phyloP scores from a whole-genome alignment of 2,329 filamentous ascomycete genomes.

The Atkinsonella hypoxylon region DNA sequence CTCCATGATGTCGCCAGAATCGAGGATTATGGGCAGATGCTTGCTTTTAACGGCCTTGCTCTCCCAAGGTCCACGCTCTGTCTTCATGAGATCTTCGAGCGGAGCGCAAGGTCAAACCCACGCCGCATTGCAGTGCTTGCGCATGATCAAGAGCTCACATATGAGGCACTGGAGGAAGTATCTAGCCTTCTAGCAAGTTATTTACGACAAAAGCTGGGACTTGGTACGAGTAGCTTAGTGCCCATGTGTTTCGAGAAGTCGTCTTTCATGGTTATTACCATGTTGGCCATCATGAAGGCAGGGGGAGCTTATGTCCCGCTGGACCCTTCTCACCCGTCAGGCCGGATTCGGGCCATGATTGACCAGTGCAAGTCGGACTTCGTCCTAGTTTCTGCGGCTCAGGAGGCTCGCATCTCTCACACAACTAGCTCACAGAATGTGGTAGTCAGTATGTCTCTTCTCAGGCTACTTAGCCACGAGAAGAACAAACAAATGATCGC shows the following conservation, averaged over 20 bases:
- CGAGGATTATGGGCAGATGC: neutral
- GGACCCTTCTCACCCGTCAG: neutral
- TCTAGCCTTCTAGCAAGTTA: neutral
- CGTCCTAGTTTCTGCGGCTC: neutral
- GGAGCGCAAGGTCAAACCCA: neutral
- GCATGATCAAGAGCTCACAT: conserved; percentile 5
- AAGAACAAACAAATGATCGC: neutral
- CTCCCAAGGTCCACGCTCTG: neutral
- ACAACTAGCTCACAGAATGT: neutral
- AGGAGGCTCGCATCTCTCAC: neutral
- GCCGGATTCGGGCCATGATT: neutral
- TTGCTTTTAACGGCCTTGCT: neutral
- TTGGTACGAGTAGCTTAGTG: neutral
- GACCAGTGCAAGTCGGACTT: neutral
- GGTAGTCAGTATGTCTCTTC: neutral
- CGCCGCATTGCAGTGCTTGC: conserved; percentile 6
- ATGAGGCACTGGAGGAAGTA: neutral
- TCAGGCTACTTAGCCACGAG: neutral
- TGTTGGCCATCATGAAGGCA: neutral
- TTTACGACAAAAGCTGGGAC: neutral
- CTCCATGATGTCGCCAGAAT: neutral
- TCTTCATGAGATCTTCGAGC: neutral
- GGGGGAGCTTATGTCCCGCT: neutral
- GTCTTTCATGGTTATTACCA: neutral
- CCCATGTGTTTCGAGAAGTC: neutral